Percentiles rank a stretch among this genome's conserved stretches.
These are phyloP conservation scores for Gomphus sp. DNA, from an alignment of 1,284 basidiomycete species.

Conservation along the genomic window DNA sequence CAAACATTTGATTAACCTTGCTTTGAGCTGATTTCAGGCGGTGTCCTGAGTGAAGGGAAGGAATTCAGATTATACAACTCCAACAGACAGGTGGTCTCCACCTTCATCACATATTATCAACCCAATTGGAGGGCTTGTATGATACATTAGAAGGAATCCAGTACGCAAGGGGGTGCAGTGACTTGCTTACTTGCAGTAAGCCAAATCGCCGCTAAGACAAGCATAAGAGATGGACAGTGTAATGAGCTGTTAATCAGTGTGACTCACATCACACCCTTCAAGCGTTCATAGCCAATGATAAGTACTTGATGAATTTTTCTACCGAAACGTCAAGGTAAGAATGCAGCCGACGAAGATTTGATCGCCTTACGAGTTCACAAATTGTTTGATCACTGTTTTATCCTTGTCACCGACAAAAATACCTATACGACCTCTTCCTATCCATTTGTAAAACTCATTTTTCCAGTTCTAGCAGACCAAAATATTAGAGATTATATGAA, in stretches of 20 bases:
- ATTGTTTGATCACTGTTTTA: constrained; percentile 60
- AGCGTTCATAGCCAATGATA: constrained; percentile 92
- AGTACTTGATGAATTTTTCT: constrained; percentile 79
- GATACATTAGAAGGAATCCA: background rate
- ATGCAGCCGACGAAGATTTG: constrained; percentile 6
- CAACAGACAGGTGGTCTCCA: constrained; percentile 15
- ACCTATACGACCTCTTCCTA: constrained; percentile 74
- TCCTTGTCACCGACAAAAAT: constrained; percentile 78
- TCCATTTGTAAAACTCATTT: constrained; percentile 93
- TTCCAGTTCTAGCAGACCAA: constrained; percentile 74
- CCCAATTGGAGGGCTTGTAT: constrained; percentile 72
- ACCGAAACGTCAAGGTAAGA: constrained; percentile 13
- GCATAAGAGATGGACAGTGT: constrained; percentile 2
- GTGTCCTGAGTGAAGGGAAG: constrained; percentile 51
- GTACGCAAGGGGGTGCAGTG: background rate
- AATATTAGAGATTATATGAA: constrained; percentile 5
- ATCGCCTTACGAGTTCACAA: constrained; percentile 58
- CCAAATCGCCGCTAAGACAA: constrained; percentile 41
- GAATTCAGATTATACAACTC: background rate
- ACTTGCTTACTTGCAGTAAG: constrained; percentile 49
- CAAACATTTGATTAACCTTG: constrained; percentile 89
- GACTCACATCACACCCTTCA: constrained; percentile 69
- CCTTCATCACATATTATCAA: constrained; percentile 96
- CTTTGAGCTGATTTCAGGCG: constrained; percentile 88
- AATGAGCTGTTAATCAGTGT: background rate